Evolutionary conservation across 768 basidiomycete species (phyloP), one percentile per base, ranked within the genome.

Genomic region (Pleurotus pulmonarius): DNA sequence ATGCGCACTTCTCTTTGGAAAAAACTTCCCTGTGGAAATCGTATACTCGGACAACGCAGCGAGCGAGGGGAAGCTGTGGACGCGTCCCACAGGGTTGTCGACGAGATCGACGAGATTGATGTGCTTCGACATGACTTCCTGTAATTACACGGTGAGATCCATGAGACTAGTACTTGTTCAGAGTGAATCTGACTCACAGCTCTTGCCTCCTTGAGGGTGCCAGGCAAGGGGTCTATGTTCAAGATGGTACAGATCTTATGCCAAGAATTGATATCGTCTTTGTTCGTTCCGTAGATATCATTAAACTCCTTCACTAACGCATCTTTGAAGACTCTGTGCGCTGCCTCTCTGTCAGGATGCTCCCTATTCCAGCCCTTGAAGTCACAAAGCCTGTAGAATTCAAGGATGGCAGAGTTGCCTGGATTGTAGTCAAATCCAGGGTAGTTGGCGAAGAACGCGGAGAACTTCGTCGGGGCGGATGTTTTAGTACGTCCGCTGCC

Each of bases 41-140:
- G 73, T 73, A 53, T 77, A 79, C 12, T 40, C 34, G 26, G 69
- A 70, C 20, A 77, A 60, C 5, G 57, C 65, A 0, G 39, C 1
- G 12, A 71, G 71, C 0, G 67, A 64, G 0, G 1, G 6, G 55
- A 74, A 75, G 1, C 59, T 55, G 0, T 13, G 55, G 9, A 69
- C 53, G 11, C 29, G 29, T 0, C 29, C 29, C 0, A 43, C 49
- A 25, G 15, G 20, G 13, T 25, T 18, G 52, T 74, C 67, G 8
- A 72, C 62, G 9, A 77, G 57, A 56, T 77, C 76, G 5, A 75
- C 67, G 16, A 77, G 61, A 57, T 78, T 78, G 37, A 75, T 74
- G 54, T 73, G 67, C 0, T 64, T 67, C 7, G 47, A 47, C 11
- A 49, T 40, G 5, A 75, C 67, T 3, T 60, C 61, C 73, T 74